These are phyloP conservation scores for Ceratocystis variospora DNA, from an alignment of 2,329 filamentous ascomycete genomes.

Conservation along the genomic window DNA sequence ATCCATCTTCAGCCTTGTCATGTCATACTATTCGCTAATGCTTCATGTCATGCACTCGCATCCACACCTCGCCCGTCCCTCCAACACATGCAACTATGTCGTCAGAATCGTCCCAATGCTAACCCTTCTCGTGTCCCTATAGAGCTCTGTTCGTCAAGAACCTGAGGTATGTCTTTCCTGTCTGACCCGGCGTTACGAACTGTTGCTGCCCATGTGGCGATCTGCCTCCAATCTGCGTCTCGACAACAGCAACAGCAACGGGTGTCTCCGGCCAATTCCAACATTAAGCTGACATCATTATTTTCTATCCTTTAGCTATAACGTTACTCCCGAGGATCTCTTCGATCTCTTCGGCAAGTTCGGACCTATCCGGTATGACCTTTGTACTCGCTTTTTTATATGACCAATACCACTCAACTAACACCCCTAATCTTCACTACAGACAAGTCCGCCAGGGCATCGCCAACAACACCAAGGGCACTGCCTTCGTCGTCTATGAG, in stretches of 20 bases:
- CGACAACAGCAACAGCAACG: background rate
- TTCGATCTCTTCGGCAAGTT: conserved; percentile 99
- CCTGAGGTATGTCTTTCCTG: conserved; percentile 55
- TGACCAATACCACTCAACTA: background rate
- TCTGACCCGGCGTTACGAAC: background rate
- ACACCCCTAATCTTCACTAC: conserved; percentile 18
- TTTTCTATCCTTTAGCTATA: conserved; percentile 54
- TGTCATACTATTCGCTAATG: background rate
- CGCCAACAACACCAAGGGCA: conserved; percentile 93
- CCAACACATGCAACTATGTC: background rate
- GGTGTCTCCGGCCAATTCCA: background rate
- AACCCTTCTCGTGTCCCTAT: conserved; percentile 19
- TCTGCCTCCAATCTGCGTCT: background rate
- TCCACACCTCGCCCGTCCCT: background rate
- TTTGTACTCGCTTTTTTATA: conserved; percentile 34
- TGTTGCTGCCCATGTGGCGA: background rate
- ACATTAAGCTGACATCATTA: background rate
- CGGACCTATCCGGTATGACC: conserved; percentile 62
- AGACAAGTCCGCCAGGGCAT: conserved; percentile 99
- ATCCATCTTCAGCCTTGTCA: background rate
- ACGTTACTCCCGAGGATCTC: conserved; percentile 93
- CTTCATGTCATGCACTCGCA: background rate
- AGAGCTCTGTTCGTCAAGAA: conserved; percentile 99
- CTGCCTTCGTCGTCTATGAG: conserved; percentile 97
- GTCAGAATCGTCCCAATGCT: conserved; percentile 1